These are phyloP conservation scores for Dioscorea dumetorum DNA, from an alignment of 106 monocot species.

Conservation along the genomic window DNA sequence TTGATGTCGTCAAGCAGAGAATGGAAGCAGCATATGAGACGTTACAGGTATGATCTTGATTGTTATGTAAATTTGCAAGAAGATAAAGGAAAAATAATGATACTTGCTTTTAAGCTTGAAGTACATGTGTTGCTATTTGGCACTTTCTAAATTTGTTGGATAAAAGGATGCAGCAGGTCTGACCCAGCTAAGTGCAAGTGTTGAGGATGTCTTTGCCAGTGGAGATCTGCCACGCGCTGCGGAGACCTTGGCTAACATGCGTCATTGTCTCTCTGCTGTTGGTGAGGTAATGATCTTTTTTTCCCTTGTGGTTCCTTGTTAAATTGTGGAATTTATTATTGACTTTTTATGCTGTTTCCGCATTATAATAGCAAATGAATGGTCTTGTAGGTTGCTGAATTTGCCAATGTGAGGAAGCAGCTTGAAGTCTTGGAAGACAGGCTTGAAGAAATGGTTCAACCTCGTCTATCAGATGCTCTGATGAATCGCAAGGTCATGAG, in stretches of 20 bases:
- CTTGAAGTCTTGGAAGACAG: constrained; percentile 94
- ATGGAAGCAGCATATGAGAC: constrained; percentile 97
- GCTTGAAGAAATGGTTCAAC: constrained; percentile 94
- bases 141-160: not conserved
- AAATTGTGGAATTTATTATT: not conserved
- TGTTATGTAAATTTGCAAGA: too few relatives aligned
- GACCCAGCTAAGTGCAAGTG: constrained; percentile 90
- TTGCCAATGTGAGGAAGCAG: constrained; percentile 97
- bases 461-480: constrained; percentile 82
- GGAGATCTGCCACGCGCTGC: constrained; percentile 97
- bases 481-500: constrained; percentile 67
- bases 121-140: constrained; percentile 1
- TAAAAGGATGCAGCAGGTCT: constrained; percentile 92
- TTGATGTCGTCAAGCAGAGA: constrained; percentile 82
- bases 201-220: constrained; percentile 98
- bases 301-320: not conserved
- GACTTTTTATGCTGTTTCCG: not conserved
- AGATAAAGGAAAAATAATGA: too few relatives aligned
- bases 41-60: constrained; percentile 58
- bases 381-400: constrained; percentile 84
- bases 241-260: constrained; percentile 96
- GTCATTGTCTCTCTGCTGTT: constrained; percentile 95
- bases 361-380: not conserved
- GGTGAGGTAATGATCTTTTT: constrained; percentile 52
- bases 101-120: too few relatives aligned